phyloP scores from a whole-genome alignment of 2,329 filamentous ascomycete genomes.

The Thielaviopsis cerberus region DNA sequence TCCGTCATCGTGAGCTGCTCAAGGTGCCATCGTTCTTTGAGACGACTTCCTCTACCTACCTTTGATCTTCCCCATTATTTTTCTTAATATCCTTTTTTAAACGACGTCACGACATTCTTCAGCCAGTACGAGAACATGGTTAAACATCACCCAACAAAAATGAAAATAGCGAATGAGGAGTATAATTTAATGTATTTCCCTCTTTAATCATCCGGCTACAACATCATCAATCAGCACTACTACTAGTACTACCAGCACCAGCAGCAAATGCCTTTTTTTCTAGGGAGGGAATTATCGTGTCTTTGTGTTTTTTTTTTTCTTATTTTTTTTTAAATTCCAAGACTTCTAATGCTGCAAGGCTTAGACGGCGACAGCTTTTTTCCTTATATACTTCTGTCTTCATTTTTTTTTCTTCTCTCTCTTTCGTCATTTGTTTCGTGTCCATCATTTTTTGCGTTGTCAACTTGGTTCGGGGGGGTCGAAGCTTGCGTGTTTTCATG shows the following conservation, averaged over 20 bases:
- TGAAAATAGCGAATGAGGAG: not conserved
- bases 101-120: not conserved
- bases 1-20: slow-evolving; percentile 16
- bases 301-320: not conserved
- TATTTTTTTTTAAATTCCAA: not conserved
- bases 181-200: not conserved
- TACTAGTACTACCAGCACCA: too few relatives aligned
- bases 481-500: not conserved
- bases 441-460: not conserved
- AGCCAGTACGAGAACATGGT: not conserved
- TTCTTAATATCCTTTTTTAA: not conserved
- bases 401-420: not conserved
- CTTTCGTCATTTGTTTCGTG: not conserved
- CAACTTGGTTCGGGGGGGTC: too few relatives aligned
- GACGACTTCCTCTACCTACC: not conserved
- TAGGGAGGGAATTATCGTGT: not conserved
- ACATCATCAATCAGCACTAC: too few relatives aligned
- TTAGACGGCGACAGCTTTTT: not conserved
- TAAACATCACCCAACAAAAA: not conserved
- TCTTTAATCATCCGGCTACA: too few relatives aligned
- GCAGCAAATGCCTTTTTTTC: too few relatives aligned
- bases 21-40: not conserved
- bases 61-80: not conserved
- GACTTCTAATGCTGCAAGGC: not conserved
- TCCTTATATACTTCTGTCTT: not conserved